Base-by-base conservation (phyloP, 345 rosid species). In the Dipteronia dyeriana region DNA sequence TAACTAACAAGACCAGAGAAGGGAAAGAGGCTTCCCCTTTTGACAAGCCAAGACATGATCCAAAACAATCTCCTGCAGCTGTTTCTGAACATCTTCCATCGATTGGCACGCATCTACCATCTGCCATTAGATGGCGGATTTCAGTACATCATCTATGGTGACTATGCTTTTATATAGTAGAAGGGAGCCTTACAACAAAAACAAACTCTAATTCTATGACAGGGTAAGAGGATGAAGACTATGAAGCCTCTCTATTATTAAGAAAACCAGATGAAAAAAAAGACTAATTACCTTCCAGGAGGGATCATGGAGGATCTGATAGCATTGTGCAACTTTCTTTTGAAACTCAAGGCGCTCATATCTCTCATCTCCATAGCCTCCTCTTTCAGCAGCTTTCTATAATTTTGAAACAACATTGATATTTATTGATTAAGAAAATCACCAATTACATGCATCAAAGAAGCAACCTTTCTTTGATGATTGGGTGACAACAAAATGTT, bases 361-460 rank as follows among this genome's bases (percentile, higher is more conserved):
- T 79, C 98, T 89, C 91, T 95, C 99, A 23, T 83, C 92, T 51
- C 99, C 97, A 70, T 91, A 94, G 70, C 98, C 99, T 75, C 99
- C 98, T 87, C 99, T 92, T 79, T 93, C 94, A 0, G 98, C 95
- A 78, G 99, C 98, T 92, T 85, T 94, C 89, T 92, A 51, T 43
- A 39, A 76, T 62, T 74, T 73, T 23, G 47, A 61, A 31, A 66
- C 9, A 38, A 53, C 49, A 61, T 41, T 12, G 41, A 23, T 22
- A 68, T 6, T 45, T 7, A 49, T 10, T 34, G 26, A 6, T 26
- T 26, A 61, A 66, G 22, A 51, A 16, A 10, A 56, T 12, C 71
- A 43, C 29, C 13, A 63, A 75, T 29, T 17, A 5, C 53, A 51
- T 66, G 72, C 34, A 54, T 5, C 72, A 12, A 49, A 63, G 26